Conservation (phyloP, 371 early-diverging fungal species). For the Apophysomyces sp. region DNA sequence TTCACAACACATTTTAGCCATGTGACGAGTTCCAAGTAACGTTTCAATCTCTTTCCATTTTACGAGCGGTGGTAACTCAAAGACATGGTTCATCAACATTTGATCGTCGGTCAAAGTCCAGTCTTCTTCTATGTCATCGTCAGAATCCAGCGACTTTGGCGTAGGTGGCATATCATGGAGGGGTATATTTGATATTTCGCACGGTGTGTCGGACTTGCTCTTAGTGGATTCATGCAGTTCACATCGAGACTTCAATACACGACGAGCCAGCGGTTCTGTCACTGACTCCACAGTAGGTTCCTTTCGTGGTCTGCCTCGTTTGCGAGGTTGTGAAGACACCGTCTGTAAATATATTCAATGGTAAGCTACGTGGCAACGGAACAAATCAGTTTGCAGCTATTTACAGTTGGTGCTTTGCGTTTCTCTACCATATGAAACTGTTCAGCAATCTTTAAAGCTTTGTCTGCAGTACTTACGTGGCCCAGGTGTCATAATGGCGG, state of each 20-base stretch:
- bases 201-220: background rate
- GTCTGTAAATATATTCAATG: background rate
- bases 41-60: conserved; percentile 19
- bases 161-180: conserved; percentile 2
- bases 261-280: background rate
- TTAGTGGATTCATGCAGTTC: background rate
- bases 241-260: background rate
- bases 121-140: conserved; percentile 1
- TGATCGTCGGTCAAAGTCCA: conserved; percentile 24
- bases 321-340: conserved; percentile 13
- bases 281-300: background rate
- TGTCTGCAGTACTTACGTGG: conserved; percentile 7
- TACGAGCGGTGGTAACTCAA: conserved; percentile 5
- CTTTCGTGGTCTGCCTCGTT: conserved; percentile 35
- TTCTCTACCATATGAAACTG: background rate
- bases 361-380: background rate
- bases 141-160: conserved; percentile 1
- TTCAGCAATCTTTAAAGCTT: background rate
- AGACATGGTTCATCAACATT: conserved; percentile 16
- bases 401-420: background rate
- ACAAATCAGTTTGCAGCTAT: background rate
- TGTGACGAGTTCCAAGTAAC: conserved; percentile 18
- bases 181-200: background rate
- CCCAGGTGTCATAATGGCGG: conserved; percentile 1
- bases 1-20: conserved; percentile 13